phyloP scores from a whole-genome alignment of 2,329 filamentous ascomycete species.

The Aureobasidium sp. region DNA sequence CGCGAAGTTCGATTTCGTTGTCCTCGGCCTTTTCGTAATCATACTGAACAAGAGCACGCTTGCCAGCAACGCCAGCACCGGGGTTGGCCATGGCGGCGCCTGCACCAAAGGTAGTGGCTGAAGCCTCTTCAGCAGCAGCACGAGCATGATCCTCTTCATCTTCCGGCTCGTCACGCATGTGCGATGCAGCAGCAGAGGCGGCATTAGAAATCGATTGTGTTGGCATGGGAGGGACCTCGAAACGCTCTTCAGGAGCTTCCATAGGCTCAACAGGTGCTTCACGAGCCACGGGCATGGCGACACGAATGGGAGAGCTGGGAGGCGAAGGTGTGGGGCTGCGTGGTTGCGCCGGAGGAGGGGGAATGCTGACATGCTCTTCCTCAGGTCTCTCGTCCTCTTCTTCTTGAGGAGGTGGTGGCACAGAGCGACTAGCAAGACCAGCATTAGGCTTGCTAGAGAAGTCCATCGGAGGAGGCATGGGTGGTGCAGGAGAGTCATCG shows the following conservation, averaged over 20 bases:
- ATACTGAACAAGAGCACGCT: conserved; percentile 75
- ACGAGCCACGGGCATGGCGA: conserved; percentile 39
- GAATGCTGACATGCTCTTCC: conserved; percentile 43
- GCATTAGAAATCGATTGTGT: conserved; percentile 55
- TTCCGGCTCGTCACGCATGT: conserved; percentile 58
- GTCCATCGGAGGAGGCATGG: conserved; percentile 57
- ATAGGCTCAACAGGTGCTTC: conserved; percentile 61
- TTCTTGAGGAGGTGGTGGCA: conserved; percentile 69
- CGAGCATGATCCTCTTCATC: conserved; percentile 52
- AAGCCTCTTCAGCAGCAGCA: conserved; percentile 42
- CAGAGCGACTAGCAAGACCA: conserved; percentile 45
- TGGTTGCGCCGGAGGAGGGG: conserved; percentile 35
- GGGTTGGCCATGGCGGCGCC: conserved; percentile 34
- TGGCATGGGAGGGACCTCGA: conserved; percentile 54
- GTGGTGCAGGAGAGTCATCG: conserved; percentile 28
- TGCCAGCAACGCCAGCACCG: conserved; percentile 44
- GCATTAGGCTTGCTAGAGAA: conserved; percentile 61
- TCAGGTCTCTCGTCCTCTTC: conserved; percentile 27
- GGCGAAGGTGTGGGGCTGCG: conserved; percentile 6
- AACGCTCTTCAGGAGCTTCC: conserved; percentile 66
- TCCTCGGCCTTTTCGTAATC: conserved; percentile 98
- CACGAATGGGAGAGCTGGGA: conserved; percentile 39
- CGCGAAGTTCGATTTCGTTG: conserved; percentile 85
- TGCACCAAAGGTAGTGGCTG: conserved; percentile 38
- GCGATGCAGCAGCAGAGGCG: conserved; percentile 53